These are phyloP conservation scores for Ustilaginoidea virens DNA, from an alignment of 2,329 filamentous ascomycete species.

Conservation along the genomic window DNA sequence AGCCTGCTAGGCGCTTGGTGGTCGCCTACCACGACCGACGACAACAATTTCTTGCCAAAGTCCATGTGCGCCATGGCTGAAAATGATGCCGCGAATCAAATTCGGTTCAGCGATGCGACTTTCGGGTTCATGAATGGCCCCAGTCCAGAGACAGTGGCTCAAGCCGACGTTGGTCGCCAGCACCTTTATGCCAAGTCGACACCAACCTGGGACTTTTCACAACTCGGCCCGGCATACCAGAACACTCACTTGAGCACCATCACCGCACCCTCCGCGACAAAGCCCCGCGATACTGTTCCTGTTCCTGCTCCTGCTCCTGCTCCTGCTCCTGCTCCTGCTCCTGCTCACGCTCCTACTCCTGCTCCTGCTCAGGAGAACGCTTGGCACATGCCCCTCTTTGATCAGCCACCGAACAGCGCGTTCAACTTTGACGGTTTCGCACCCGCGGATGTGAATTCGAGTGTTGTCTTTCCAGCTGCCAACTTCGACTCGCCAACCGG, in stretches of 20 bases:
- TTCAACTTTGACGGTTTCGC: conserved; percentile 17
- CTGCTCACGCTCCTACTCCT: background rate
- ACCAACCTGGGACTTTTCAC: conserved; percentile 32
- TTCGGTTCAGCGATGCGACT: conserved; percentile 28
- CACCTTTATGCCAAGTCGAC: conserved; percentile 13
- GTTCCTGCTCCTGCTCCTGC: background rate
- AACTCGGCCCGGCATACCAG: conserved; percentile 31
- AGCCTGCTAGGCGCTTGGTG: too few relatives aligned
- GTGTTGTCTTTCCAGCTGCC: conserved; percentile 14
- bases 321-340: background rate
- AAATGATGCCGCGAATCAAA: conserved; percentile 23
- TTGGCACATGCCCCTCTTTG: conserved; percentile 20
- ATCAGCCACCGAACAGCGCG: conserved; percentile 17
- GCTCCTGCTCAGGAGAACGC: conserved; percentile 7
- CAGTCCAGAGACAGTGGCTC: conserved; percentile 13
- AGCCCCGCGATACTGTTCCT: background rate
- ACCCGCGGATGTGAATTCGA: conserved; percentile 19
- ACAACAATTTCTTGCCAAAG: conserved; percentile 7
- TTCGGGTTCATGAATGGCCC: conserved; percentile 21
- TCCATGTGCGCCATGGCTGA: conserved; percentile 25
- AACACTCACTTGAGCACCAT: conserved; percentile 23
- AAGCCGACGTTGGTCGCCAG: conserved; percentile 18
- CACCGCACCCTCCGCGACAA: conserved; percentile 6
- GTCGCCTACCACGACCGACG: background rate
- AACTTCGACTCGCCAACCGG: conserved; percentile 1